These are phyloP conservation scores for Corynespora cassiicola DNA, from an alignment of 2,329 filamentous ascomycete genomes.

Conservation along the genomic window DNA sequence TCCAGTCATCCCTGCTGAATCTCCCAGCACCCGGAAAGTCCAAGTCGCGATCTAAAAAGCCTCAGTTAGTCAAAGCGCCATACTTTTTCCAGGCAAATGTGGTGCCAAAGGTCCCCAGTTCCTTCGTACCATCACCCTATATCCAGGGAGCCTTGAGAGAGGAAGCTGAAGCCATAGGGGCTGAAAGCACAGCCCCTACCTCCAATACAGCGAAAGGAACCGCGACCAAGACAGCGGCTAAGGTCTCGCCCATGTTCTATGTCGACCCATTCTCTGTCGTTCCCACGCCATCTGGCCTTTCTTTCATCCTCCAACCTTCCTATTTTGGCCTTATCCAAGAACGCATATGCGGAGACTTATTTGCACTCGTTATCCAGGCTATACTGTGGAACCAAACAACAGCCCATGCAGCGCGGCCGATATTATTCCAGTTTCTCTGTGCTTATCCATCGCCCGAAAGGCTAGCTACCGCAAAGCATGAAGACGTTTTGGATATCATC, in stretches of 20 bases:
- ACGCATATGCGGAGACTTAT: conserved; percentile 73
- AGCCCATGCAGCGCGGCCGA: conserved; percentile 74
- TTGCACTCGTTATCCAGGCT: conserved; percentile 78
- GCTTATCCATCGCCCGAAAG: conserved; percentile 69
- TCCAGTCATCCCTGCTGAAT: no score
- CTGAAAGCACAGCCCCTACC: no score
- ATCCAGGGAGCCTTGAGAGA: no score
- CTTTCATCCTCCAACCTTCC: conserved; percentile 9
- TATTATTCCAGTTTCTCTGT: conserved; percentile 72
- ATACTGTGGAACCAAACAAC: conserved; percentile 83
- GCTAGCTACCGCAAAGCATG: conserved; percentile 53
- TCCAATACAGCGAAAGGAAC: no score
- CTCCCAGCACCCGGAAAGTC: no score
- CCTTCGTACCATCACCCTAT: no score
- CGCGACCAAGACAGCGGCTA: no score
- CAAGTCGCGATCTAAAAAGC: no score
- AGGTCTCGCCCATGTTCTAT: conserved; percentile 9
- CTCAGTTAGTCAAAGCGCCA: no score
- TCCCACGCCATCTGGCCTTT: conserved; percentile 6
- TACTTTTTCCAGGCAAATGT: no score
- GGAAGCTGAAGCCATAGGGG: no score
- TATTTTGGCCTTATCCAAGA: conserved; percentile 84
- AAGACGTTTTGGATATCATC: conserved; percentile 13
- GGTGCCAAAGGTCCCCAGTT: no score
- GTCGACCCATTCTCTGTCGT: conserved; percentile 10